These are phyloP conservation scores for Corylus avellana DNA, from an alignment of 306 rosid genomes.

Conservation along the genomic window DNA sequence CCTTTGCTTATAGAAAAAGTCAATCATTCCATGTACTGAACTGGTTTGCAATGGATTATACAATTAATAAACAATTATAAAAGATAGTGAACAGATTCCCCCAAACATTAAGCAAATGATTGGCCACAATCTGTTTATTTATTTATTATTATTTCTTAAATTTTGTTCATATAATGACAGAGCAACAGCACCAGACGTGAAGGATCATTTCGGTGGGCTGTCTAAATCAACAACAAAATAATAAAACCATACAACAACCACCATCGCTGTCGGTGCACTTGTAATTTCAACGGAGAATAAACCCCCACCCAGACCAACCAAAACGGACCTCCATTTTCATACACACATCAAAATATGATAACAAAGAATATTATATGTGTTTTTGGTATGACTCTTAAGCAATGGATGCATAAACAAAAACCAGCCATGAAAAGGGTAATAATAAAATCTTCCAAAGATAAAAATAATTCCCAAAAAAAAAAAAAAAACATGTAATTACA, in stretches of 20 bases:
- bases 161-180: not conserved
- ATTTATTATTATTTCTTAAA: too few relatives aligned
- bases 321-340: not conserved
- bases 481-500: conserved; percentile 65
- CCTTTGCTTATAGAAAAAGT: too few relatives aligned
- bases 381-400: conserved; percentile 39
- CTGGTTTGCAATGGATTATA: too few relatives aligned
- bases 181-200: conserved; percentile 29
- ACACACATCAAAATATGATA: not conserved
- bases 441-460: conserved; percentile 26
- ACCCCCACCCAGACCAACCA: not conserved
- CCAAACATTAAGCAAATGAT: not conserved
- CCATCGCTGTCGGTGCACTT: not conserved
- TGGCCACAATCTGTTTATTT: not conserved
- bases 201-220: conserved; percentile 11
- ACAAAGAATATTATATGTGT: too few relatives aligned
- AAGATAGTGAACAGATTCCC: too few relatives aligned
- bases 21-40: too few relatives aligned
- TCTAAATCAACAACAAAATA: not conserved
- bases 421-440: not conserved
- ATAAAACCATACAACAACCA: not conserved
- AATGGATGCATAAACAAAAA: not conserved
- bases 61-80: too few relatives aligned
- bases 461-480: conserved; percentile 29
- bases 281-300: not conserved